Base-by-base conservation (phyloP, 768 basidiomycete species). In the Suillus cothurnatus region DNA sequence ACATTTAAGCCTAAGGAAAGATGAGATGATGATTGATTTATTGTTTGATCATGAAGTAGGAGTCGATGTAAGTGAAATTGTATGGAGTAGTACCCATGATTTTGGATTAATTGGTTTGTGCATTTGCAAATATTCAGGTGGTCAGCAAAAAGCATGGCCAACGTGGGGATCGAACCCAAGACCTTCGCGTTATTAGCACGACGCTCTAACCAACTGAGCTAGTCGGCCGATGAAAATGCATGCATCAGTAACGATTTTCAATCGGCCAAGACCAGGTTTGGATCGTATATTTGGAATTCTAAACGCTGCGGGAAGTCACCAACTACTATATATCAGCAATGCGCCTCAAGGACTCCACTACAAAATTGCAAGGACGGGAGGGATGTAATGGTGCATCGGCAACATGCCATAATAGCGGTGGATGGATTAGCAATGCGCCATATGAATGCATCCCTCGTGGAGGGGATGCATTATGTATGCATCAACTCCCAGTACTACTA, bases 151-250 rank as follows among this genome's bases (percentile, higher is more conserved):
- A 28, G 2, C 17, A 50, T 86, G 84, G 85, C 85, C 85, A 84
- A 85, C 82, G 82, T 85, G 84, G 85, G 85, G 85, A 81, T 86
- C 84, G 85, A 86, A 86, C 85, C 85, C 85, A 86, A 82, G 85
- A 85, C 86, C 84, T 86, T 86, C 83, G 85, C 82, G 83, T 86
- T 89, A 66, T 81, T 80, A 81, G 80, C 79, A 79, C 80, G 76
- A 81, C 79, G 80, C 80, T 81, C 78, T 81, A 81, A 81, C 81
- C 80, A 81, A 75, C 79, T 81, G 81, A 81, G 80, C 81, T 81
- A 81, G 77, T 76, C 79, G 80, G 79, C 79, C 58, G 11, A 17
- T 26, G 14, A 1, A 6, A 49, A 3, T 0, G 3, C 1, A 3
- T 1, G 11, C 23, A 6, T 12, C 12, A 34, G 23, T 6, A 14